Evolutionary conservation across 352 stramenopile species (phyloP).

Genomic region (Pythium chondricola): DNA sequence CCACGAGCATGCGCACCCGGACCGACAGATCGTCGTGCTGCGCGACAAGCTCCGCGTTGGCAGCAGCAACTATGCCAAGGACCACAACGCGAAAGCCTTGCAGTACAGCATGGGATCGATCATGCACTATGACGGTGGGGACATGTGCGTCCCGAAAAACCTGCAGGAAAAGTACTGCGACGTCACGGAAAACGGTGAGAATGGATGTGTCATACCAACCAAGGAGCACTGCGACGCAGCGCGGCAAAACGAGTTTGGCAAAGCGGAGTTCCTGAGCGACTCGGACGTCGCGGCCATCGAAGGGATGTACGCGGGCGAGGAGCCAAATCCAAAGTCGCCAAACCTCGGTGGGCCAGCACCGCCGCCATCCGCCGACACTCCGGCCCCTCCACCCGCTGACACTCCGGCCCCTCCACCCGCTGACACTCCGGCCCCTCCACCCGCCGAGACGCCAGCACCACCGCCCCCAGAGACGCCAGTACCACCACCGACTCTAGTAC

Average conservation of each 20-base stretch:
- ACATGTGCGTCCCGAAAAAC: conserved; percentile 13
- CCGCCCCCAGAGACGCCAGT: neutral
- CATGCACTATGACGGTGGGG: conserved; percentile 17
- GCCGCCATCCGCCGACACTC: neutral
- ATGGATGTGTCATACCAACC: neutral
- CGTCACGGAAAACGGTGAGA: neutral
- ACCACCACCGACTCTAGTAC: no score
- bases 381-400: neutral
- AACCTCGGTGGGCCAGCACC: neutral
- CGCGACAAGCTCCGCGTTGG: conserved; percentile 10
- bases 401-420: neutral
- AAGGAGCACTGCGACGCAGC: conserved; percentile 1
- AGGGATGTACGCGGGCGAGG: neutral
- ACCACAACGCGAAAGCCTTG: neutral
- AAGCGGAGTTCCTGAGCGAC: neutral
- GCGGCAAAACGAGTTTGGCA: neutral
- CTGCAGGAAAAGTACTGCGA: conserved; percentile 1
- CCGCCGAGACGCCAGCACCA: neutral
- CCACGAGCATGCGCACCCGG: conserved; percentile 15
- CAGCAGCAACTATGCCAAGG: conserved; percentile 13
- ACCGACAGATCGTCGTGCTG: conserved; percentile 13
- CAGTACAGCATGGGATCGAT: conserved; percentile 11
- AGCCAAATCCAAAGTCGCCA: conserved; percentile 1
- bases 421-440: neutral
- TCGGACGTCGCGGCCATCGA: conserved; percentile 3